These are phyloP conservation scores for Cardiosporidium cionae DNA, from an alignment of 169 alveolate species.

Conservation along the genomic window DNA sequence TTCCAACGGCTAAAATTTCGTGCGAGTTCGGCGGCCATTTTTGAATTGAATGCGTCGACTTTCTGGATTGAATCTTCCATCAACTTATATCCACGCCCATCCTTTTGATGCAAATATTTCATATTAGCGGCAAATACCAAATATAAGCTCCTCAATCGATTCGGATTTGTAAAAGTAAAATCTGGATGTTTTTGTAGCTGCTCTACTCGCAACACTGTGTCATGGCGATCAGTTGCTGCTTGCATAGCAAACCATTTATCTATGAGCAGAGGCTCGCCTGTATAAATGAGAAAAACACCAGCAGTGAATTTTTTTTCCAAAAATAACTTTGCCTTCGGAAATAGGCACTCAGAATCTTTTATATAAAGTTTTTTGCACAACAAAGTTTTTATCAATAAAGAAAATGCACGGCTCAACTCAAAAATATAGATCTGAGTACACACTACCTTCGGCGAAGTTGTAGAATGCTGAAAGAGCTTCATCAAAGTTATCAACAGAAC, in stretches of 20 bases:
- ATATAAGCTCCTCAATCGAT: slow-evolving; percentile 4
- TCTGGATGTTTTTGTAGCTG: slow-evolving; percentile 22
- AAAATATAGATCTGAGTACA: not conserved
- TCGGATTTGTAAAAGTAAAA: slow-evolving; percentile 21
- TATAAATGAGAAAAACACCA: not conserved
- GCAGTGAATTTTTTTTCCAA: not conserved
- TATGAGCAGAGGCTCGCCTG: not conserved
- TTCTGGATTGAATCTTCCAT: slow-evolving; percentile 10
- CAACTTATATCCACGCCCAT: slow-evolving; percentile 29
- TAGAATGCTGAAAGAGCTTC: not conserved
- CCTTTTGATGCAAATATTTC: slow-evolving; percentile 9
- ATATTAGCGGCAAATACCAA: not conserved
- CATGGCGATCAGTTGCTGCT: slow-evolving; percentile 19
- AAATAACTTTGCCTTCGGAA: too few relatives aligned
- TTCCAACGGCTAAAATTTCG: too few relatives aligned
- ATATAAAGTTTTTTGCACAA: too few relatives aligned
- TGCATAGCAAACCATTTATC: slow-evolving; percentile 26
- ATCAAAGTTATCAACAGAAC: not conserved
- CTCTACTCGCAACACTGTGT: slow-evolving; percentile 9
- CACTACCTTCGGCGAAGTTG: not conserved
- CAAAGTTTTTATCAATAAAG: too few relatives aligned
- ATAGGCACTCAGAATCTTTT: too few relatives aligned
- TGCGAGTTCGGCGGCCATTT: not conserved
- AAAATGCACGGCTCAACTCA: not conserved
- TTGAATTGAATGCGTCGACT: not conserved